Evolutionary conservation across 163 green algal genomes (phyloP).

Genomic region (Scenedesmus sp.): DNA sequence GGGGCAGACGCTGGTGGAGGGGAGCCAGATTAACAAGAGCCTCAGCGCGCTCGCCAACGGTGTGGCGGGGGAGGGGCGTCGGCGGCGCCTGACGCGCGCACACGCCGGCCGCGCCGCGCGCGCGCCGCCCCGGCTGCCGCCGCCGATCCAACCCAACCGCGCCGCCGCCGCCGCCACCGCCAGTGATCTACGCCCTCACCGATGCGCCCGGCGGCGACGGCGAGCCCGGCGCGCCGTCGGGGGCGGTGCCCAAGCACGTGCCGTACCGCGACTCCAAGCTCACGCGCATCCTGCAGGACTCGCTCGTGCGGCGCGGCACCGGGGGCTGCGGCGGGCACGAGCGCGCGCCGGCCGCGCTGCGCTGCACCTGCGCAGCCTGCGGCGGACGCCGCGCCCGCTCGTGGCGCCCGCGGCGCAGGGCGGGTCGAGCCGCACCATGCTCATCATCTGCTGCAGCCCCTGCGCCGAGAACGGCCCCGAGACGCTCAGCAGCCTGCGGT

Average conservation of each 20-base stretch:
- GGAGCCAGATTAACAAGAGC: conserved; percentile 92
- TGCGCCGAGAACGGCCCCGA: conserved; percentile 69
- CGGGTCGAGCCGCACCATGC: conserved; percentile 68
- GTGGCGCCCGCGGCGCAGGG: conserved; percentile 53
- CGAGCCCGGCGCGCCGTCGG: not conserved
- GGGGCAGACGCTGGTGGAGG: conserved; percentile 79
- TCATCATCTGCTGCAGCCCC: conserved; percentile 88
- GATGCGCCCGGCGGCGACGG: conserved; percentile 63
- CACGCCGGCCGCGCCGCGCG: too few relatives aligned
- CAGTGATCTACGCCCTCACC: conserved; percentile 86
- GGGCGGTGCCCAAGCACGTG: conserved; percentile 58
- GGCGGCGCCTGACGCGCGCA: too few relatives aligned
- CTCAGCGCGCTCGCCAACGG: conserved; percentile 78
- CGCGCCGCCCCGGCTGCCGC: too few relatives aligned
- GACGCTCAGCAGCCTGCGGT: conserved; percentile 82
- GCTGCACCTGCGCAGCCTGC: not conserved
- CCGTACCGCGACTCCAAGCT: conserved; percentile 84
- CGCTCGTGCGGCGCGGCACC: conserved; percentile 53
- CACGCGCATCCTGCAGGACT: conserved; percentile 75
- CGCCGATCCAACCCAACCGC: too few relatives aligned
- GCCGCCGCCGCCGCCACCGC: too few relatives aligned
- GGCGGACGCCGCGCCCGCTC: not conserved
- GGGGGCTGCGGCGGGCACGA: too few relatives aligned
- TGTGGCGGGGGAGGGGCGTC: too few relatives aligned
- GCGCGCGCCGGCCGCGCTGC: too few relatives aligned